phyloP scores from a whole-genome alignment of 73 alveolate genomes.

The Tetrahymena borealis region DNA sequence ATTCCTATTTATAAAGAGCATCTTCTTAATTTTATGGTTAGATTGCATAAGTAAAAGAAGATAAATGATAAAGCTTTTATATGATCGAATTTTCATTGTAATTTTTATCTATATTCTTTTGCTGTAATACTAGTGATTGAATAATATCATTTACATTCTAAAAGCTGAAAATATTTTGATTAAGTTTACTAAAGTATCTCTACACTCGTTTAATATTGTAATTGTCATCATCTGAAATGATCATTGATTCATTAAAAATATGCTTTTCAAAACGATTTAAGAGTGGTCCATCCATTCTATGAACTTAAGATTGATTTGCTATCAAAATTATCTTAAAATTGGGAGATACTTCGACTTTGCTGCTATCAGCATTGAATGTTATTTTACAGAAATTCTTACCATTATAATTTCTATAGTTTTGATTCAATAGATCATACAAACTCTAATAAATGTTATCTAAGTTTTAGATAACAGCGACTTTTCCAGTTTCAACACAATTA shows the following conservation, averaged over 20 bases:
- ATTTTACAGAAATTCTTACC: neutral
- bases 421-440: slow-evolving; percentile 24
- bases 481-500: slow-evolving; percentile 13
- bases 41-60: neutral
- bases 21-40: neutral
- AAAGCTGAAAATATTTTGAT: neutral
- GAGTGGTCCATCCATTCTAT: neutral
- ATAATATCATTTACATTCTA: neutral
- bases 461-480: neutral
- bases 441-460: slow-evolving; percentile 21
- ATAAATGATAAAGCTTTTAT: neutral
- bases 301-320: neutral
- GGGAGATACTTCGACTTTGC: neutral
- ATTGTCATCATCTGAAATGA: neutral
- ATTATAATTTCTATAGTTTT: neutral
- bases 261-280: slow-evolving; percentile 1
- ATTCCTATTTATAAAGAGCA: neutral
- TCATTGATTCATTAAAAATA: neutral
- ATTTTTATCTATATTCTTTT: neutral
- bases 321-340: neutral
- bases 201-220: neutral
- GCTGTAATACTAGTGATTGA: neutral
- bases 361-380: slow-evolving; percentile 15
- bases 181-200: neutral
- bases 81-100: neutral